A percentile compares a stretch with the other conserved stretches of the same genome.
These are phyloP conservation scores for Diplodia corticola DNA, from an alignment of 2,329 filamentous ascomycete genomes.

Conservation along the genomic window DNA sequence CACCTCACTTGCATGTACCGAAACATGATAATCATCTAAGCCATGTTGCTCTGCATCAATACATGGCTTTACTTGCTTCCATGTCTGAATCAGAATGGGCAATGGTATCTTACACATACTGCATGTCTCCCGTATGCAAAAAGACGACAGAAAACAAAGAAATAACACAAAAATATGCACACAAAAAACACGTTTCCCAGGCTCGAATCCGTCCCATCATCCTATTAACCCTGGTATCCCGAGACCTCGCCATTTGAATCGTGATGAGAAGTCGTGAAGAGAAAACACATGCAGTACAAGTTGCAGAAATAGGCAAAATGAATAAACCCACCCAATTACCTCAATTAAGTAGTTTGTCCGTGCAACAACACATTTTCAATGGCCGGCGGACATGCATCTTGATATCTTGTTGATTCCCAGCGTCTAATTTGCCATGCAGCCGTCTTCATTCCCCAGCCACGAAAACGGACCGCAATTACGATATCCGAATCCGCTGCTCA, in stretches of 20 bases:
- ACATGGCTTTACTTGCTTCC: background rate
- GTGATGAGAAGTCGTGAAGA: background rate
- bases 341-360: background rate
- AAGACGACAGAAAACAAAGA: background rate
- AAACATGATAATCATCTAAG: too few relatives aligned
- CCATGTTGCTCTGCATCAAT: too few relatives aligned
- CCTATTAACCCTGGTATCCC: background rate
- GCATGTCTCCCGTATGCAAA: background rate
- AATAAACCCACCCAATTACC: background rate
- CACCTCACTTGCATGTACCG: too few relatives aligned
- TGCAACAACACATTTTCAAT: background rate
- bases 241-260: background rate
- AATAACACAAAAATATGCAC: background rate
- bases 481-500: background rate
- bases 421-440: background rate
- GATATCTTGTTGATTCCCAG: background rate
- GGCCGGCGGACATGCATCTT: background rate
- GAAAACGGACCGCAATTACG: background rate
- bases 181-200: background rate
- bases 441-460: background rate
- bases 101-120: slow-evolving; percentile 14
- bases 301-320: background rate
- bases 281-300: background rate
- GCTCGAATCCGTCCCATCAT: background rate
- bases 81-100: background rate